phyloP scores from a whole-genome alignment of 345 rosid species.

The Syzygium oleosum region DNA sequence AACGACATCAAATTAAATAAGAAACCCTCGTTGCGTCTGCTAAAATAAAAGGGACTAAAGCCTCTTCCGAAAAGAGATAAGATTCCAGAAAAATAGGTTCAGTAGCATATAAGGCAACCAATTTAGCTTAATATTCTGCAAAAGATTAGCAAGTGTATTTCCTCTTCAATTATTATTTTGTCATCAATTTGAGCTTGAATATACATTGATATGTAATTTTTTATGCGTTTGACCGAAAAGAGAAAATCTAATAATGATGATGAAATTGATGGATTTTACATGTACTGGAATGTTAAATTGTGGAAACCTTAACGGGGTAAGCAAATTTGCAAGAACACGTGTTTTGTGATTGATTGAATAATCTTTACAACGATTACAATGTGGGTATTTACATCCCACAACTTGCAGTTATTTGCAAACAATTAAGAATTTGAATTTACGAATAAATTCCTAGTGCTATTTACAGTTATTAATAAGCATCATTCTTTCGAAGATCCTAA shows the following conservation, averaged over 20 bases:
- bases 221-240: not conserved
- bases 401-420: no score
- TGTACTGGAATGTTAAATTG: not conserved
- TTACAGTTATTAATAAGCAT: no score
- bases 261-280: not conserved
- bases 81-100: not conserved
- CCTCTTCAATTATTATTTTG: not conserved
- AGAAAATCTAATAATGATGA: not conserved
- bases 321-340: not conserved
- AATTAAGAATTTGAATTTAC: not conserved
- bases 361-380: not conserved
- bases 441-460: not conserved
- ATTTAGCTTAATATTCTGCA: not conserved
- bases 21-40: not conserved
- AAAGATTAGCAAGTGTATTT: not conserved
- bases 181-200: not conserved
- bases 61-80: not conserved
- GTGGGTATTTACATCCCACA: not conserved
- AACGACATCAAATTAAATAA: not conserved
- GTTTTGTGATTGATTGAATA: not conserved
- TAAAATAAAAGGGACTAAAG: not conserved
- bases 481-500: not conserved
- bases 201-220: not conserved
- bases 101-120: not conserved
- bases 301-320: not conserved